Conservation (phyloP, 2,329 filamentous ascomycete genomes). For the Aspergillus aculeatus region DNA sequence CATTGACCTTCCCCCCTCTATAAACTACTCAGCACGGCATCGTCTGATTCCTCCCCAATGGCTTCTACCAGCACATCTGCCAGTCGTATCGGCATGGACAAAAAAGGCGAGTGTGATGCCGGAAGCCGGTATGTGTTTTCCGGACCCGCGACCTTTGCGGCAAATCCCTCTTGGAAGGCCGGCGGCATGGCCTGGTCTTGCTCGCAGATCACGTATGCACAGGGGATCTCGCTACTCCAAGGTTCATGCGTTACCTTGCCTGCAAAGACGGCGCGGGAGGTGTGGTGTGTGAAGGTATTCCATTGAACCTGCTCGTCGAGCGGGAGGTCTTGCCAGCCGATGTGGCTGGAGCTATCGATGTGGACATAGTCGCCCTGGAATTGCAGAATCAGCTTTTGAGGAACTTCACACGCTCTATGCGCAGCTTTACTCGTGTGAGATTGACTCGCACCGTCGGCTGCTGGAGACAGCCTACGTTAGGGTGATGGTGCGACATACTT, state of each 20-base stretch:
- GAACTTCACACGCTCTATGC: too few species aligned
- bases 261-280: constrained; percentile 28
- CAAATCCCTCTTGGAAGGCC: constrained; percentile 33
- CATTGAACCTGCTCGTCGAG: constrained; percentile 24
- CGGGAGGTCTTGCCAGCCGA: constrained; percentile 34
- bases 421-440: too few species aligned
- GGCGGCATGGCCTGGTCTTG: constrained; percentile 36
- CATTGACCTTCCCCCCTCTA: too few species aligned
- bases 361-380: constrained; percentile 20
- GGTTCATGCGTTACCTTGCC: constrained; percentile 28
- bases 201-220: constrained; percentile 38
- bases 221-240: constrained; percentile 36
- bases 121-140: constrained; percentile 34
- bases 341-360: constrained; percentile 4
- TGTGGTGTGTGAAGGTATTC: constrained; percentile 22
- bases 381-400: not conserved
- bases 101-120: constrained; percentile 43
- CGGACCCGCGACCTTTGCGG: constrained; percentile 23
- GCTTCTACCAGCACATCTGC: constrained; percentile 30
- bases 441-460: too few species aligned
- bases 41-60: too few species aligned
- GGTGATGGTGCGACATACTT: constrained; percentile 13
- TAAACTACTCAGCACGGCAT: too few species aligned
- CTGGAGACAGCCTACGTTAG: too few species aligned
- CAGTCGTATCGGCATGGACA: constrained; percentile 38